Base-by-base conservation (phyloP, 805 yeast genomes). In the Candida chilensis region DNA sequence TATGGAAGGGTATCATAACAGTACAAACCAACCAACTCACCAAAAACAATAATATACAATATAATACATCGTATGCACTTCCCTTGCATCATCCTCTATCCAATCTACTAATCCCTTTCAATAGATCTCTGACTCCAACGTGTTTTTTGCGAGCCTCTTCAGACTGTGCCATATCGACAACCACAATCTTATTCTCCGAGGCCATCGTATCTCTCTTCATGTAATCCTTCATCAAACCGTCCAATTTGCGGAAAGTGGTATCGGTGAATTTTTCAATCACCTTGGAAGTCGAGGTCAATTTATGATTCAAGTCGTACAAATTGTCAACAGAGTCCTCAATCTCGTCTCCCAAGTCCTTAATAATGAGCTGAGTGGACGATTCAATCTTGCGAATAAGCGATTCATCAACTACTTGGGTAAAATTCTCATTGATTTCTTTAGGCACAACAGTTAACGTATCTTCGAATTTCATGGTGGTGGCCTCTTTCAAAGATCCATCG, bases 321-420 rank as follows among this genome's bases (percentile, higher is more conserved):
- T 49, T 50, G 33, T 69, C 75, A 9, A 69, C 41, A 5, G 52
- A 41, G 2, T 41, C 20, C 29, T 50, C 57, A 16, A 59, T 34
- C 17, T 41, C 33, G 9, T 28, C 31, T 26, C 37, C 38, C 19
- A 45, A 44, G 22, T 34, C 32, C 5, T 35, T 29, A 17, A 37
- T 32, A 16, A 45, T 35, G 20, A 35, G 31, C 5, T 35, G 20
- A 16, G 32, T 34, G 32, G 31, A 21, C 17, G 29, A 18, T 27
- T 37, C 37, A 28, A 46, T 19, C 20, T 36, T 14, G 15, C 33
- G 26, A 18, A 39, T 11, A 28, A 48, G 16, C 29, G 36, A 12
- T 28, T 40, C 40, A 36, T 41, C 34, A 17, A 35, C 22, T 16
- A 24, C 30, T n/a, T 27, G 17, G n/a, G 32, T 16, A 5, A 19